Conservation (phyloP, 1,284 basidiomycete species). For the Sporisorium graminicola region DNA sequence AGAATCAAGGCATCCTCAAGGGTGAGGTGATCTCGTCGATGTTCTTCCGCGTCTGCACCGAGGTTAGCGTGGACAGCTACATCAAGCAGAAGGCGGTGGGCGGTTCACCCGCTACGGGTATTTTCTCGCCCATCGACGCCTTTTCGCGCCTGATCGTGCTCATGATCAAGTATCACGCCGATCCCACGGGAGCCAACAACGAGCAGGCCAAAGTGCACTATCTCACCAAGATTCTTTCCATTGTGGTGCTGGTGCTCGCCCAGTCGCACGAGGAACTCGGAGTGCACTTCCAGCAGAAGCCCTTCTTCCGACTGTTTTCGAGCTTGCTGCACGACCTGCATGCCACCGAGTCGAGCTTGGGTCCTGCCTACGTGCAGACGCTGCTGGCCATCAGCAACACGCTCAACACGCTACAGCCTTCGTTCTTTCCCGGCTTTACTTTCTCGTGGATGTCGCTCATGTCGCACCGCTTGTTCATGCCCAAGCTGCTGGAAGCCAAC, state of each 20-base stretch:
- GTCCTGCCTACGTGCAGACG: slow-evolving; percentile 86
- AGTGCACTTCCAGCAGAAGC: slow-evolving; percentile 91
- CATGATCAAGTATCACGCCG: slow-evolving; percentile 99
- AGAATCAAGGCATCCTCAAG: slow-evolving; percentile 94
- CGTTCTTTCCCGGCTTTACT: slow-evolving; percentile 96
- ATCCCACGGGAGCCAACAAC: slow-evolving; percentile 84
- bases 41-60: slow-evolving; percentile 98
- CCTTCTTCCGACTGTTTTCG: slow-evolving; percentile 98
- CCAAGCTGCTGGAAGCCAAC: slow-evolving; percentile 86
- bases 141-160: slow-evolving; percentile 94
- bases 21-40: slow-evolving; percentile 96
- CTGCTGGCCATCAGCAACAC: slow-evolving; percentile 90
- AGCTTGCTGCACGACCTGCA: slow-evolving; percentile 93
- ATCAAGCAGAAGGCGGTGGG: slow-evolving; percentile 84
- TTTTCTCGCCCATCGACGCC: slow-evolving; percentile 92
- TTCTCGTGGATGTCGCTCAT: slow-evolving; percentile 98
- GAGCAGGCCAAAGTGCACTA: slow-evolving; percentile 96
- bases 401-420: slow-evolving; percentile 94
- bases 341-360: slow-evolving; percentile 83
- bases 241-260: slow-evolving; percentile 94
- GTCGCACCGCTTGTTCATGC: slow-evolving; percentile 97
- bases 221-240: slow-evolving; percentile 96
- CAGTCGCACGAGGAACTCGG: slow-evolving; percentile 95
- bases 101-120: slow-evolving; percentile 78
- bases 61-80: slow-evolving; percentile 92